A percentile compares a stretch with the other conserved stretches of the same genome.
phyloP scores from a whole-genome alignment of 1,139 yeast genomes.

The Schwanniomyces etchellsii region DNA sequence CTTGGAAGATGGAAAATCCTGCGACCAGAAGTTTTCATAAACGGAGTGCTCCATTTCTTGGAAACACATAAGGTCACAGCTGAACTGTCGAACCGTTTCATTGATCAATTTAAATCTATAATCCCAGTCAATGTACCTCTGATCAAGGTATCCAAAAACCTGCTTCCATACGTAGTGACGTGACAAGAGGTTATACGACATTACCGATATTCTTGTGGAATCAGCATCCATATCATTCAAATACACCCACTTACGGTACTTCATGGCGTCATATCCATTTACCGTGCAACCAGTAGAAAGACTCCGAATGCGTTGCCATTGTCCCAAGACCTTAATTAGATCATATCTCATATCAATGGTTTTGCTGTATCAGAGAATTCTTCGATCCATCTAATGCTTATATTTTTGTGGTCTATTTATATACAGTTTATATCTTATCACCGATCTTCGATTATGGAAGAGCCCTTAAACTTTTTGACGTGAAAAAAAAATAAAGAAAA shows the following conservation, averaged over 20 bases:
- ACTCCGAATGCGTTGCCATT: too few relatives aligned
- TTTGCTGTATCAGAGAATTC: too few relatives aligned
- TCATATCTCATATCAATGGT: too few relatives aligned
- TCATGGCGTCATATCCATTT: constrained; percentile 22
- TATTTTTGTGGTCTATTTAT: too few relatives aligned
- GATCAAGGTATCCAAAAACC: constrained; percentile 46
- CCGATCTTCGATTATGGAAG: too few relatives aligned
- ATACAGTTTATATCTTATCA: too few relatives aligned
- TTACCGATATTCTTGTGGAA: constrained; percentile 20
- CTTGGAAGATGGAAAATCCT: constrained; percentile 18
- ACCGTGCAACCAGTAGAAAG: too few relatives aligned
- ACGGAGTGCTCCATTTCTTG: constrained; percentile 52
- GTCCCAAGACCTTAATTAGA: too few relatives aligned
- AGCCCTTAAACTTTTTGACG: too few relatives aligned
- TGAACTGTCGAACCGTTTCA: constrained; percentile 29
- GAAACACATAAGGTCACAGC: constrained; percentile 54
- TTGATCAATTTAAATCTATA: constrained; percentile 43
- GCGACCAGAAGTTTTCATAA: constrained; percentile 41
- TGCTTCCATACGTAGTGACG: constrained; percentile 56
- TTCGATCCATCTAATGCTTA: too few relatives aligned
- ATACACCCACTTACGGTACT: constrained; percentile 17
- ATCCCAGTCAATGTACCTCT: constrained; percentile 40
- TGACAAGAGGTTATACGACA: constrained; percentile 49
- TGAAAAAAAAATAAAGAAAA: too few relatives aligned
- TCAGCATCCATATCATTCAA: constrained; percentile 6